Evolutionary conservation across 345 rosid species (phyloP), one percentile per base, ranked within the genome.

Genomic region (Eucalyptus pumila): DNA sequence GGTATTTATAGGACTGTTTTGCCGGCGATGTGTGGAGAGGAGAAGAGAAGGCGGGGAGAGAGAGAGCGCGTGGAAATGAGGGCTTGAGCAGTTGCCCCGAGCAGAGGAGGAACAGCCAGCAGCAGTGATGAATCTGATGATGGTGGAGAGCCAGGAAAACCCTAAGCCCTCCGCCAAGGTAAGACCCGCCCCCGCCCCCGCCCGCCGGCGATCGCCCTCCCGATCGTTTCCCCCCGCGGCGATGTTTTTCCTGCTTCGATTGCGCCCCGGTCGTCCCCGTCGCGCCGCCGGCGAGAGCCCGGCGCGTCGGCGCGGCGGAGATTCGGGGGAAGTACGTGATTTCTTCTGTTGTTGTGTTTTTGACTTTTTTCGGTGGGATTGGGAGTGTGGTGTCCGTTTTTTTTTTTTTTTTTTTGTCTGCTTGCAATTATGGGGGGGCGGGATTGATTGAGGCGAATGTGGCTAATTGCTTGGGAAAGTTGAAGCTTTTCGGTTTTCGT

Each of bases 161-260:
- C 91, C 91, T 89, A 89, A 87, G 87, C 27, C 67, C 51, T 87
- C 91, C 60, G 10, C 87, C 85, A 89, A 87, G 91, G 91, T 89
- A 83, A 86, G 37, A n/a, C 56, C 50, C 3, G 32, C 67, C 50
- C 13, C 67, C 67, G 32, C 50, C 13, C 67, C 67, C 8, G 15
- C n/a, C 32, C 83, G 83, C 42, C 44, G 81, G 81, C 44, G 44
- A 69, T 69, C 80, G 62, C 60, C 27, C 60, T 56, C 60, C 60
- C 62, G 3, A 24, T 56, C 69, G 34, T 30, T 62, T 60, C 32
- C 62, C 14, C 4, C 5, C 9, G 0, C 9, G 14, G 15, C 32
- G 32, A 62, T 62, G 34, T 30, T 62, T 30, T 2, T 4, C 8
- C 15, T 0, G 62, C 62, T 56, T 56, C 62, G 62, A 56, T 56